Evolutionary conservation across 106 monocot genomes (phyloP).

Genomic region (Phalaenopsis aphrodite): DNA sequence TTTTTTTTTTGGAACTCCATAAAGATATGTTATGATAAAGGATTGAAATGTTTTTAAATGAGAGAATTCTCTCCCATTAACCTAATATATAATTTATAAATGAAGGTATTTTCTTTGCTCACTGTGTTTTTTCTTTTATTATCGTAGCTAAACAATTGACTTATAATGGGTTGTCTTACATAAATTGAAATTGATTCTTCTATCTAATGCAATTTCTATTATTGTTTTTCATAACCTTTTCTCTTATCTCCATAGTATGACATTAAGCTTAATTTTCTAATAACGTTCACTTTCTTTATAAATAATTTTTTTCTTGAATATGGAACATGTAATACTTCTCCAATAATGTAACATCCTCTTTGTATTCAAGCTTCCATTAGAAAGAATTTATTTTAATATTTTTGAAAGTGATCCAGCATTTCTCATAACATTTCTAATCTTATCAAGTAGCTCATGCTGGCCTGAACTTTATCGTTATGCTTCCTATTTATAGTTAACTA

Average conservation of each 20-base stretch:
- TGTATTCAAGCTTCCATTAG: background rate
- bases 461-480: too few relatives aligned
- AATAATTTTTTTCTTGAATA: background rate
- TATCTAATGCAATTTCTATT: background rate
- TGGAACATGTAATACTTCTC: background rate
- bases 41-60: too few relatives aligned
- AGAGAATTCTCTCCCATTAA: too few relatives aligned
- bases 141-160: background rate
- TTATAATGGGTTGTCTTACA: background rate
- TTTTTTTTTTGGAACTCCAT: too few relatives aligned
- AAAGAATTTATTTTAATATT: too few relatives aligned
- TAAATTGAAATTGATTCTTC: background rate
- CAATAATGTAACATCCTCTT: background rate
- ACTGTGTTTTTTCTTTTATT: background rate
- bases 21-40: too few relatives aligned
- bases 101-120: background rate
- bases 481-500: too few relatives aligned
- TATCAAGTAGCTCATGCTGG: too few relatives aligned
- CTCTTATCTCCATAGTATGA: background rate
- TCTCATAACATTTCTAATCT: too few relatives aligned
- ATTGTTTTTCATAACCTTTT: background rate
- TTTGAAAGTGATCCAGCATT: too few relatives aligned
- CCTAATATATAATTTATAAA: too few relatives aligned
- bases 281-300: background rate
- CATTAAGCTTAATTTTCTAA: background rate